Conservation (phyloP, 352 stramenopile species). For the Phytophthora megakarya region DNA sequence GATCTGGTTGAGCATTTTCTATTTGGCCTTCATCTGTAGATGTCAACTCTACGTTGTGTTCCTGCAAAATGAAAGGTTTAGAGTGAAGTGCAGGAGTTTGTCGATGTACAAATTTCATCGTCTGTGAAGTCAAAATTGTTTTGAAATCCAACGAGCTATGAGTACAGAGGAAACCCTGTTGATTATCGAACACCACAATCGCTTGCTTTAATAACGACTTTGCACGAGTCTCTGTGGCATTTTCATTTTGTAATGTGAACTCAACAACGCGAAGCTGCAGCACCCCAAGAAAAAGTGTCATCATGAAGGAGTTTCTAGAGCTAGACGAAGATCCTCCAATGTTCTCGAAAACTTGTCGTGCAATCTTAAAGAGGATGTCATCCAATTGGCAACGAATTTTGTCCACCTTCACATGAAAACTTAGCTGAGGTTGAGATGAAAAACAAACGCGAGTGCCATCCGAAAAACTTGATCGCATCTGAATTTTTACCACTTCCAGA, state of each 20-base stretch:
- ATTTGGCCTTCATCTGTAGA: background rate
- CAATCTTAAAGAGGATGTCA: conserved; percentile 23
- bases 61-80: background rate
- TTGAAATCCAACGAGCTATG: conserved; percentile 69
- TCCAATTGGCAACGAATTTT: conserved; percentile 59
- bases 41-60: background rate
- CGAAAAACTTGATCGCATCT: conserved; percentile 57
- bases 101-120: conserved; percentile 39
- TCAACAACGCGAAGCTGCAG: conserved; percentile 61
- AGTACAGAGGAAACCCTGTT: conserved; percentile 47
- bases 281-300: conserved; percentile 56
- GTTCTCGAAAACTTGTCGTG: conserved; percentile 14
- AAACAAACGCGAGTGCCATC: conserved; percentile 48
- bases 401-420: conserved; percentile 44
- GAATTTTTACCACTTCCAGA: conserved; percentile 42
- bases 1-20: background rate
- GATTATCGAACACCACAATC: conserved; percentile 64
- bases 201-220: conserved; percentile 66
- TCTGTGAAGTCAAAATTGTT: conserved; percentile 43
- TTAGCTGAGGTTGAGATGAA: conserved; percentile 54
- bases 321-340: background rate
- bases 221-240: conserved; percentile 12
- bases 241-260: conserved; percentile 46
- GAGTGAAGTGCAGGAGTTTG: conserved; percentile 3
- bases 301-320: background rate